Base-by-base conservation (phyloP, 73 alveolate species). In the Paramecium tetraurelia region DNA sequence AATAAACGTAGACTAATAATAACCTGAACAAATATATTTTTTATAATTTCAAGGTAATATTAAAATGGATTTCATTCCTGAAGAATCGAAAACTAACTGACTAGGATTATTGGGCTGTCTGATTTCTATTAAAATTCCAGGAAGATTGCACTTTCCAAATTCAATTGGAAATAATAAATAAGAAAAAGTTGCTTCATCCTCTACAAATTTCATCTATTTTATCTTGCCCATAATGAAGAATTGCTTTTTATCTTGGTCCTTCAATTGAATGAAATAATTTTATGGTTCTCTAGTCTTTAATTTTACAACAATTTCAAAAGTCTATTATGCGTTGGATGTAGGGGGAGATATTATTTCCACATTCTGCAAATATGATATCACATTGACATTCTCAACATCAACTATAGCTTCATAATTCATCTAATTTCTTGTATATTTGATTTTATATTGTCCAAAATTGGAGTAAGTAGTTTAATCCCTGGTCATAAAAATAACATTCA, bases 151-250 rank as follows among this genome's bases (percentile, higher is more conserved):
- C 46, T 35, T 44, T 20, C 76, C 76, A 12, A 35, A 18, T 80
- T 80, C 90, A 27, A 80, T 80, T 20, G 90, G 89, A 9, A 80
- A 80, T 22, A 80, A 22, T 46, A 27, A 21, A 41, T 43, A 44
- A 3, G 21, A 8, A 41, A 80, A 20, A 7, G 11, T 43, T 2
- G 35, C 24, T 24, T 41, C 43, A 10, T 44, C 24, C 5, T 80
- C 50, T 3, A 80, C 18, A n/a, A 4, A 80, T 46, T 80, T 14
- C 36, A 36, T 29, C 12, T 72, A 10, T 35, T 80, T 80, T 2
- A 48, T 35, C 90, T 31, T 80, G 31, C 90, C 75, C 75, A 44
- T 80, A 44, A 80, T 48, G 7, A 80, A 80, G n/a, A 80, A 80
- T 43, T 7, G 7, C 46, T 80, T 80, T 80, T 80, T 80, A 10